Base-by-base conservation (phyloP, 768 basidiomycete genomes). In the Serpula lacrymans region DNA sequence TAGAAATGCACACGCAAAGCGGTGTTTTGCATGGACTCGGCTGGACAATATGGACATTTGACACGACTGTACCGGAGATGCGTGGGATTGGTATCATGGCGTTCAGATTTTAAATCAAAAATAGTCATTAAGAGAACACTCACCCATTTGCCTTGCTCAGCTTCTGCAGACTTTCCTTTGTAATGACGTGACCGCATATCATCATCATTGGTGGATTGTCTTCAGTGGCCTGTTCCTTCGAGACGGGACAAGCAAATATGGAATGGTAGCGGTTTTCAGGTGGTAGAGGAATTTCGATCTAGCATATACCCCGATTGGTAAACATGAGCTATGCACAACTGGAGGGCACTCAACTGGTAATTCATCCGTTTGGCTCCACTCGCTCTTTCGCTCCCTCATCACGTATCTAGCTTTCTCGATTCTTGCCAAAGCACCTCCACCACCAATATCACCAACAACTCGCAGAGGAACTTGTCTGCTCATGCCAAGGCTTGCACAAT, bases 201-300 rank as follows among this genome's bases (percentile, higher is more conserved):
- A 99, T 85, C 88, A 97, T 94, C 91, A 96, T 96, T 0, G 96
- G 95, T 7, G 93, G 96, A 59, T 99, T 99, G 43, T 74, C 63
- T 38, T 90, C 86, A 4, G 89, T 94, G 17, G 92, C 83, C 64
- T 96, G 95, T 54, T 98, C 95, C 64, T 97, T 98, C 7, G 92
- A 95, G 16, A 99, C 96, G 0, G 96, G 90, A 62, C 96, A 99
- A 34, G 92, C 84, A 60, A 99, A 98, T 42, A 98, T 86, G 1
- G 94, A 96, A 61, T 99, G 96, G 63, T 94, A 98, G 21, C 92
- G 75, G 54, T 94, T 86, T 49, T 88, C 82, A 2, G 88, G 72
- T 1, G 87, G 78, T 9, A 98, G 59, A 1, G 89, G 89, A 48
- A 98, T 89, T 67, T 97, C 95, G 52, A 99, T 93, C 95, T 98